phyloP scores from a whole-genome alignment of 805 yeast species.

The Blastobotrys robertii region DNA sequence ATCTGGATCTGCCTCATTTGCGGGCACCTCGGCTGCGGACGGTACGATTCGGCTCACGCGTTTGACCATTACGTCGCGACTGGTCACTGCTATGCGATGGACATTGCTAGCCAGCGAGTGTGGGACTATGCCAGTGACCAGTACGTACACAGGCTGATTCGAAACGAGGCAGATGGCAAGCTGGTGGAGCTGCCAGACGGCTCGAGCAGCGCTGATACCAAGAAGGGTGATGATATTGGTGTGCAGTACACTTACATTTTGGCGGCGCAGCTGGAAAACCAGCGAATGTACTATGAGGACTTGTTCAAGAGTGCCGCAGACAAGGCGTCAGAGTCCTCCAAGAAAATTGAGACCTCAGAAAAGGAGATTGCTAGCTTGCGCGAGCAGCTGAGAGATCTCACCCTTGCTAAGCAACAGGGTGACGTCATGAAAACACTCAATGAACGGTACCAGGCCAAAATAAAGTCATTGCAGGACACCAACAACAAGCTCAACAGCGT shows the following conservation, averaged over 20 bases:
- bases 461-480: constrained; percentile 16
- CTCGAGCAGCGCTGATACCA: not conserved
- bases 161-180: constrained; percentile 83
- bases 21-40: constrained; percentile 86
- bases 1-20: constrained; percentile 86
- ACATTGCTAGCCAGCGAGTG: constrained; percentile 68
- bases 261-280: constrained; percentile 75
- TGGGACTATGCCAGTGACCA: constrained; percentile 94
- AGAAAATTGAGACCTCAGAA: constrained; percentile 18
- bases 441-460: constrained; percentile 7
- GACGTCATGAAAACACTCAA: constrained; percentile 4
- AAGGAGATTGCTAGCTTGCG: constrained; percentile 13
- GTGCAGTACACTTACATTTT: constrained; percentile 73
- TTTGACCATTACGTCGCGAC: constrained; percentile 68
- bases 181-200: constrained; percentile 46
- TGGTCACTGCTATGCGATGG: constrained; percentile 88
- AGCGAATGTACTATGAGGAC: constrained; percentile 69
- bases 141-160: constrained; percentile 77
- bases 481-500: constrained; percentile 26
- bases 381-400: not conserved
- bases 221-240: constrained; percentile 33
- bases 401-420: constrained; percentile 5
- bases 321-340: constrained; percentile 17
- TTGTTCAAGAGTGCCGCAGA: constrained; percentile 31
- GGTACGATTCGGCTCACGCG: constrained; percentile 81